These are phyloP conservation scores for Trichoderma harzianum DNA, from an alignment of 2,329 filamentous ascomycete species.

Conservation along the genomic window DNA sequence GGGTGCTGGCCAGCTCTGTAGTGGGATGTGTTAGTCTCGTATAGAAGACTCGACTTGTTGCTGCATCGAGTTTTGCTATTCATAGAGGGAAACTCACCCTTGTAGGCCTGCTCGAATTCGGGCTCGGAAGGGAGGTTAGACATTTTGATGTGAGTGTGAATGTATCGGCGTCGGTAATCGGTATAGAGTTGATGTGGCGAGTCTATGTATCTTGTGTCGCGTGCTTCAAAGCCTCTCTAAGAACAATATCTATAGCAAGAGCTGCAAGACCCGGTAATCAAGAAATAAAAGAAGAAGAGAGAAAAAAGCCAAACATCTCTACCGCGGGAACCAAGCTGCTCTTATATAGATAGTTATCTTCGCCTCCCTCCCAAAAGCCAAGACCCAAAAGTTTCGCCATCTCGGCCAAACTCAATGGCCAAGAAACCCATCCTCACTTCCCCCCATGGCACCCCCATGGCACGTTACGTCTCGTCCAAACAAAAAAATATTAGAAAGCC, in stretches of 20 bases:
- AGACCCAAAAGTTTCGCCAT: background rate
- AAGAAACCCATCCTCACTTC: background rate
- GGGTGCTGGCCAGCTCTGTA: constrained; percentile 86
- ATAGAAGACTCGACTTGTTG: background rate
- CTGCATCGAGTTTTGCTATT: background rate
- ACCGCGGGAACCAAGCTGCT: background rate
- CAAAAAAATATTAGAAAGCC: background rate
- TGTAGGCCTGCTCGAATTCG: constrained; percentile 98
- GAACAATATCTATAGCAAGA: background rate
- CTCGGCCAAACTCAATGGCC: constrained; percentile 1
- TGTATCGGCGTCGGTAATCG: background rate
- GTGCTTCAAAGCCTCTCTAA: background rate
- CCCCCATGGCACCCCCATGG: background rate
- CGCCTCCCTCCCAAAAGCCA: background rate
- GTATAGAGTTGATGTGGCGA: background rate
- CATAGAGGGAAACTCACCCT: constrained; percentile 56
- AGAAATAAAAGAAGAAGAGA: background rate
- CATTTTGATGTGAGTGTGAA: constrained; percentile 49
- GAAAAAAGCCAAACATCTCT: background rate
- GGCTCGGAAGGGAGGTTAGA: constrained; percentile 84
- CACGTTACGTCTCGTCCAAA: background rate
- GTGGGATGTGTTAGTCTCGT: background rate
- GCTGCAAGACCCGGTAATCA: background rate
- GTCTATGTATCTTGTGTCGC: background rate
- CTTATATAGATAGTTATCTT: background rate